Evolutionary conservation across 2,329 filamentous ascomycete genomes (phyloP), one percentile per base, ranked within the genome.

Genomic region (Berkeleyomyces basicola): DNA sequence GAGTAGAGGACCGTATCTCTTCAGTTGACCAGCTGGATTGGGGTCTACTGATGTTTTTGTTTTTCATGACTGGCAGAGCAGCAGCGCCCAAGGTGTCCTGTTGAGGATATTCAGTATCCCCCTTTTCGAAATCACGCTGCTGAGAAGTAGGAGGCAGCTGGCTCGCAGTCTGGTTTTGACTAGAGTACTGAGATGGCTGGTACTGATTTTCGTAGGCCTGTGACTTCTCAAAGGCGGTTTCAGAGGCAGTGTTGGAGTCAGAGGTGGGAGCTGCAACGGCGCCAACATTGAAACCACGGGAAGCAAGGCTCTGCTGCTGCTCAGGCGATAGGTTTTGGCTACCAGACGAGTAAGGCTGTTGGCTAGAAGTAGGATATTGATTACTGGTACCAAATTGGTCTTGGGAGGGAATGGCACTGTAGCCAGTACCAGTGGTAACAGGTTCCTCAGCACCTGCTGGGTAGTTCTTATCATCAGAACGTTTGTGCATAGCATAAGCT

Each of bases 11-110:
- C 6, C 63, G 61, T 16, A 65, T 65, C 43, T 63, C 63, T 33
- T 65, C 63, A 31, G 63, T 65, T 6, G 63, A 65, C 63, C 63
- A 65, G 42, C 51, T 59, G 14, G 60, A 62, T 14, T 46, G 47
- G 23, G 60, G 43, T 10, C 63, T 43, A 23, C 58, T 43, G 36
- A 59, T 58, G 33, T 60, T 58, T 23, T 61, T 58, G 31, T 59
- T 62, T 10, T 43, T 60, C 53, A 58, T 7, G 11, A 40, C 42
- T 23, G 61, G 16, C 14, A 31, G 31, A 37, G 49, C 23, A 6
- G 7, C 39, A 40, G 33, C 31, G 6, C 33, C 43, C n/a, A 40
- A n/a, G 14, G 51, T 14, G 6, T 33, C 40, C 3, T n/a, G 23
- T 9, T 43, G 6, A 42, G 63, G 58, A 16, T 36, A 7, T n/a